Conservation (phyloP, 306 rosid genomes). For the Begonia fuchsioides region DNA sequence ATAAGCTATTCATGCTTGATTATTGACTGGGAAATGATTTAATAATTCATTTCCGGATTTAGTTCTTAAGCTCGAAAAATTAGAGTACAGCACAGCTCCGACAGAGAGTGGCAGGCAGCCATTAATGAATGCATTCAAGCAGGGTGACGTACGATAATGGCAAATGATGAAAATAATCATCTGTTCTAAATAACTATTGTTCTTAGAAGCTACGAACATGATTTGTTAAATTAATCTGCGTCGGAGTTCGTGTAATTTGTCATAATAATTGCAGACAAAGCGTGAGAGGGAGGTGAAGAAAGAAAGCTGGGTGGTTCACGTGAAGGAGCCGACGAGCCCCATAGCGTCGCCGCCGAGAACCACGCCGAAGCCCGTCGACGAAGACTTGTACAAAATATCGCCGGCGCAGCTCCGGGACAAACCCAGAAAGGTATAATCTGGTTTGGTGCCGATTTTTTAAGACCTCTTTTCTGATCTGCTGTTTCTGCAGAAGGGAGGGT, state of each 20-base stretch:
- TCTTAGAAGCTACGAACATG: too few relatives aligned
- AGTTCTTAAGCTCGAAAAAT: neutral
- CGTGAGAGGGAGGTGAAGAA: constrained; percentile 28
- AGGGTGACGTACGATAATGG: too few relatives aligned
- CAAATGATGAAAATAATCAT: too few relatives aligned
- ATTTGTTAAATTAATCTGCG: too few relatives aligned
- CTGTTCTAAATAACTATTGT: too few relatives aligned
- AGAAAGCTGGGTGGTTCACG: constrained; percentile 31
- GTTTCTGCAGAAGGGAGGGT: constrained; percentile 63
- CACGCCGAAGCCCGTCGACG: constrained; percentile 60
- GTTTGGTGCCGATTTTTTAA: too few relatives aligned
- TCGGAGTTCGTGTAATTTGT: too few relatives aligned
- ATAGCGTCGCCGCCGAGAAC: constrained; percentile 14
- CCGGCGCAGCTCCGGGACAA: constrained; percentile 46
- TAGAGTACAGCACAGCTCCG: too few relatives aligned
- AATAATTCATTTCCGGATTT: neutral
- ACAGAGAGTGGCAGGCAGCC: too few relatives aligned
- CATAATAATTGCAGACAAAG: constrained; percentile 32
- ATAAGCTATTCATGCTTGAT: neutral
- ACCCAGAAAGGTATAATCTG: constrained; percentile 47
- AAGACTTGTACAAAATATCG: constrained; percentile 71
- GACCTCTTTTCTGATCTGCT: neutral
- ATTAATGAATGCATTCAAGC: too few relatives aligned
- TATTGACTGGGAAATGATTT: too few relatives aligned
- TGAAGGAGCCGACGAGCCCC: constrained; percentile 20